These are phyloP conservation scores for Fusarium nanum DNA, from an alignment of 2,329 filamentous ascomycete species.

Conservation along the genomic window DNA sequence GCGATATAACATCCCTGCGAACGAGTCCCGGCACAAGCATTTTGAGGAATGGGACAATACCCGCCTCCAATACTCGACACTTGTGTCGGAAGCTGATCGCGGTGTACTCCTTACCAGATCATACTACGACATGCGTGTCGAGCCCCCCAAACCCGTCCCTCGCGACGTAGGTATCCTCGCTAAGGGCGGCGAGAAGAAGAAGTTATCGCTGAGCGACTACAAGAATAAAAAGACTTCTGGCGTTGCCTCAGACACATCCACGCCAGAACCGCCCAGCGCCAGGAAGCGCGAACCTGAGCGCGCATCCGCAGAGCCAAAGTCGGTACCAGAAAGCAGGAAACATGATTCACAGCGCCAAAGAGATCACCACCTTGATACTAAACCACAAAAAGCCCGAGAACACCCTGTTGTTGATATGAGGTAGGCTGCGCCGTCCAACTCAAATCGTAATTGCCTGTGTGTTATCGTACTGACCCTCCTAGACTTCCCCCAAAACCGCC, in stretches of 20 bases:
- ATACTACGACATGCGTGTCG: constrained; percentile 68
- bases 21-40: constrained; percentile 50
- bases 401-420: constrained; percentile 48
- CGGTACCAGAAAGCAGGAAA: constrained; percentile 40
- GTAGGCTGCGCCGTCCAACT: constrained; percentile 30
- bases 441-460: not conserved
- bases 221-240: constrained; percentile 63
- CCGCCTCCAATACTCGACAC: constrained; percentile 68
- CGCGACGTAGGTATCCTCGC: constrained; percentile 55
- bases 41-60: constrained; percentile 63
- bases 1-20: constrained; percentile 60
- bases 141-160: constrained; percentile 56
- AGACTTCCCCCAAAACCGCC: constrained; percentile 55
- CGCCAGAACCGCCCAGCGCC: constrained; percentile 50
- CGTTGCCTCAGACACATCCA: constrained; percentile 53
- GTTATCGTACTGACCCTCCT: constrained; percentile 30
- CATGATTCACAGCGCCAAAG: constrained; percentile 41
- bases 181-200: constrained; percentile 63
- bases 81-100: constrained; percentile 68
- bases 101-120: constrained; percentile 67
- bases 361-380: constrained; percentile 47
- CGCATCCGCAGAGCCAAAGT: constrained; percentile 41
- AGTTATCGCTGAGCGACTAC: constrained; percentile 69
- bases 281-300: constrained; percentile 51
- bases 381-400: constrained; percentile 48